Percentiles rank a stretch among this genome's conserved stretches.
phyloP scores from a whole-genome alignment of 2,329 filamentous ascomycete genomes.

The Cryphonectria nitschkei region DNA sequence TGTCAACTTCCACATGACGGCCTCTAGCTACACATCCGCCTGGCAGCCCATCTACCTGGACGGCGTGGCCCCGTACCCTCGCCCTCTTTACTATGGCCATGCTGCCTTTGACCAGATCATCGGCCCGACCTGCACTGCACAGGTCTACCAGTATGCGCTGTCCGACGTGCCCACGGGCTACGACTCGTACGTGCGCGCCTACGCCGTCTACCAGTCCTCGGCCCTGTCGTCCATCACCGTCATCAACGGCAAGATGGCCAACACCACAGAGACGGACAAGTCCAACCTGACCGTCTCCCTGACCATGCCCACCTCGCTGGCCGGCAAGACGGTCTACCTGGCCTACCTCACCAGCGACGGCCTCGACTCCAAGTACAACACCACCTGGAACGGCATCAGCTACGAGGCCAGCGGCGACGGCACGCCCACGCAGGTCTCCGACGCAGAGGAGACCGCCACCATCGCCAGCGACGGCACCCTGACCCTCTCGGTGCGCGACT shows the following conservation, averaged over 20 bases:
- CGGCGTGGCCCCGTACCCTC: constrained; percentile 46
- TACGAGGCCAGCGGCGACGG: constrained; percentile 48
- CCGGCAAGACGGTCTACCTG: constrained; percentile 48
- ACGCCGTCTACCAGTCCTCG: constrained; percentile 48
- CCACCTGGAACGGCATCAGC: constrained; percentile 52
- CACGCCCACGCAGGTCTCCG: constrained; percentile 40
- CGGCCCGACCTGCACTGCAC: constrained; percentile 47
- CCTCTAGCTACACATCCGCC: constrained; percentile 53
- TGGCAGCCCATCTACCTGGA: constrained; percentile 51
- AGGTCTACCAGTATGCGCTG: constrained; percentile 43
- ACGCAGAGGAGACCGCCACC: constrained; percentile 37
- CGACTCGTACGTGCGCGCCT: constrained; percentile 46
- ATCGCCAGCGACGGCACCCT: constrained; percentile 41
- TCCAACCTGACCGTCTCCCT: constrained; percentile 45
- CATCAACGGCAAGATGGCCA: constrained; percentile 50
- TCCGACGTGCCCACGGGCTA: constrained; percentile 40
- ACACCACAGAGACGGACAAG: constrained; percentile 43
- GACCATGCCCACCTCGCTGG: constrained; percentile 42
- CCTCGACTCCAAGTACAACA: constrained; percentile 45
- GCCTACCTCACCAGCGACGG: constrained; percentile 51
- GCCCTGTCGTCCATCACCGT: constrained; percentile 47
- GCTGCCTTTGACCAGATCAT: constrained; percentile 55
- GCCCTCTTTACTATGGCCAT: constrained; percentile 54
- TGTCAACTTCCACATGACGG: constrained; percentile 58
- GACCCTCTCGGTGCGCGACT: constrained; percentile 45